These are phyloP conservation scores for Mycena sp. DNA, from an alignment of 1,284 basidiomycete genomes.

Conservation along the genomic window DNA sequence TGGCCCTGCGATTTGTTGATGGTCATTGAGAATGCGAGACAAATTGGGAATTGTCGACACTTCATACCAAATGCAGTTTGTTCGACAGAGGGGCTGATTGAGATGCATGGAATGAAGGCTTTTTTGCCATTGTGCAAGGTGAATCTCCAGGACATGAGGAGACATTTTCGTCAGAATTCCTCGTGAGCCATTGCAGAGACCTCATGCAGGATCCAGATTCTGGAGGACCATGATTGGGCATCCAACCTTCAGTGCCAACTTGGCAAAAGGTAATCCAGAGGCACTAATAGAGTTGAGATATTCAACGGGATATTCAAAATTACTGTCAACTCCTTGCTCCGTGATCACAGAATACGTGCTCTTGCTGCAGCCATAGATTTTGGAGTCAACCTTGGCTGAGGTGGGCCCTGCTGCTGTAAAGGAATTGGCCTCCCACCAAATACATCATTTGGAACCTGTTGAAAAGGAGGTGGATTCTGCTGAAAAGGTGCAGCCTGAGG, in stretches of 20 bases:
- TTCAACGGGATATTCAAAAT: slow-evolving; percentile 36
- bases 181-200: slow-evolving; percentile 51
- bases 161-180: slow-evolving; percentile 32
- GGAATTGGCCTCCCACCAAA: too few relatives aligned
- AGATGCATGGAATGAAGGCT: slow-evolving; percentile 7
- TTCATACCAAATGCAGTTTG: slow-evolving; percentile 23
- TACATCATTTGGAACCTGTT: too few relatives aligned
- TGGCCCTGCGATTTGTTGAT: slow-evolving; percentile 52
- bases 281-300: slow-evolving; percentile 40
- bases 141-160: slow-evolving; percentile 38
- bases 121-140: slow-evolving; percentile 35
- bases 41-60: slow-evolving; percentile 43
- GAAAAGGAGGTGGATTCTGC: too few relatives aligned
- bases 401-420: too few relatives aligned
- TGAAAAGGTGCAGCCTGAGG: too few relatives aligned
- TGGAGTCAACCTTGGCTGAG: too few relatives aligned
- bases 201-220: slow-evolving; percentile 42
- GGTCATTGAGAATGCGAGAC: slow-evolving; percentile 47
- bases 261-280: slow-evolving; percentile 41
- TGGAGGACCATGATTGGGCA: slow-evolving; percentile 48
- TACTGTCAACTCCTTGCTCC: too few relatives aligned
- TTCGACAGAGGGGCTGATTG: background rate
- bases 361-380: too few relatives aligned
- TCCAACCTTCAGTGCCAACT: slow-evolving; percentile 45
- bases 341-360: too few relatives aligned